Conservation (phyloP, 1,139 yeast species). For the Candida anutae region DNA sequence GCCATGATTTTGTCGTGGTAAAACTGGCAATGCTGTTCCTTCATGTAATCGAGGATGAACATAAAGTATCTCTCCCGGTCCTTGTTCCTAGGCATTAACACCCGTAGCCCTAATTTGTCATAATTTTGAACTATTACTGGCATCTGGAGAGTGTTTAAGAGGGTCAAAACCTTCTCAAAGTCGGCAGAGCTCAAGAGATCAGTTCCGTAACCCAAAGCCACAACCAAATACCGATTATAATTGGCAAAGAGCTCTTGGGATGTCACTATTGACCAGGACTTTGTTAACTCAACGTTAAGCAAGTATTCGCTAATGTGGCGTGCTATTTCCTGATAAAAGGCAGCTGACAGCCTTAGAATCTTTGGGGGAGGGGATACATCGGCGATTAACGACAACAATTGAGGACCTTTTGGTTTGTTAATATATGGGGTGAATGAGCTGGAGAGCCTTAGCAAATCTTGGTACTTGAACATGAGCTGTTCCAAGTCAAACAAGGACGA, state of each 20-base stretch:
- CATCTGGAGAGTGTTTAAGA: constrained; percentile 22
- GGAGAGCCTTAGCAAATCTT: constrained; percentile 56
- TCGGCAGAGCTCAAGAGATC: constrained; percentile 26
- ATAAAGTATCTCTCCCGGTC: constrained; percentile 15
- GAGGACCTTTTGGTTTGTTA: constrained; percentile 1
- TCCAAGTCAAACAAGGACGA: constrained; percentile 73
- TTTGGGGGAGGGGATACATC: constrained; percentile 26
- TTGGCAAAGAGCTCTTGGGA: constrained; percentile 36
- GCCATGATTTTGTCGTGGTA: constrained; percentile 17
- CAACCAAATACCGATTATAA: constrained; percentile 31
- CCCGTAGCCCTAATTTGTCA: constrained; percentile 28
- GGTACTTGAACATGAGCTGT: constrained; percentile 69
- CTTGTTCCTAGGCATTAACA: constrained; percentile 19
- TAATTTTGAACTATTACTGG: constrained; percentile 27
- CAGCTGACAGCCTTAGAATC: constrained; percentile 20
- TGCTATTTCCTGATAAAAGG: constrained; percentile 32
- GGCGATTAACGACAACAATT: constrained; percentile 1
- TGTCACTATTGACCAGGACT: constrained; percentile 32
- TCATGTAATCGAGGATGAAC: constrained; percentile 18
- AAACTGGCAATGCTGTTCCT: constrained; percentile 18
- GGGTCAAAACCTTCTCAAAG: constrained; percentile 22
- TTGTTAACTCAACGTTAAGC: constrained; percentile 20
- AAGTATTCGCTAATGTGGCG: constrained; percentile 50
- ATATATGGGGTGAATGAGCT: constrained; percentile 35
- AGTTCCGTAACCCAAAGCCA: constrained; percentile 36